Percentiles rank a stretch among this genome's conserved stretches.
Conservation (phyloP, 1,139 yeast genomes). For the Pichia sp. region DNA sequence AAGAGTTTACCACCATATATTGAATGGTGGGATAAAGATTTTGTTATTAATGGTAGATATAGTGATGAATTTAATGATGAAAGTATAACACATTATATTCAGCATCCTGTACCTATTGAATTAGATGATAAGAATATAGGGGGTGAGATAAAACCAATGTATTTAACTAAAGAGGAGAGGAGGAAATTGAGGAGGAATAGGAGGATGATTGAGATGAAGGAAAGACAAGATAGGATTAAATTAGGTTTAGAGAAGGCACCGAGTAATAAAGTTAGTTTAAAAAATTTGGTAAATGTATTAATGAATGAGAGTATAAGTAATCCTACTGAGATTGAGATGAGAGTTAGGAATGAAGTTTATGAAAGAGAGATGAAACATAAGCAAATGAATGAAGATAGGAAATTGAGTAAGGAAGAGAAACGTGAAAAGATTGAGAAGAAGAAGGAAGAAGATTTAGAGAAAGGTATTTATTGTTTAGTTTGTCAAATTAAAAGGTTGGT, state of each 20-base stretch:
- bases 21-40: conserved; percentile 82
- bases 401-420: conserved; percentile 50
- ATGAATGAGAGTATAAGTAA: conserved; percentile 85
- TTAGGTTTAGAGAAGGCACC: conserved; percentile 86
- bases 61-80: conserved; percentile 16
- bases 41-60: conserved; percentile 25
- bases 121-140: conserved; percentile 46
- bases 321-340: conserved; percentile 79
- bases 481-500: conserved; percentile 47
- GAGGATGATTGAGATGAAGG: conserved; percentile 57
- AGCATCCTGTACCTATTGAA: conserved; percentile 68
- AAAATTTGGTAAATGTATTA: conserved; percentile 76
- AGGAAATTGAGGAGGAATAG: conserved; percentile 68
- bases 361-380: conserved; percentile 57
- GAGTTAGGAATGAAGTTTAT: conserved; percentile 63
- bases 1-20: conserved; percentile 44
- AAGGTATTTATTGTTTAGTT: conserved; percentile 53
- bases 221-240: conserved; percentile 67
- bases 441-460: conserved; percentile 38
- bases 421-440: conserved; percentile 41
- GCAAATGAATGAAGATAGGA: conserved; percentile 53
- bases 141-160: conserved; percentile 41
- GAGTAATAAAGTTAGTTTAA: conserved; percentile 76
- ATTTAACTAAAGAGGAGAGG: conserved; percentile 69
- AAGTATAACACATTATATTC: conserved; percentile 57